These are phyloP conservation scores for Phytophthora litchii DNA, from an alignment of 352 stramenopile genomes.

Conservation along the genomic window DNA sequence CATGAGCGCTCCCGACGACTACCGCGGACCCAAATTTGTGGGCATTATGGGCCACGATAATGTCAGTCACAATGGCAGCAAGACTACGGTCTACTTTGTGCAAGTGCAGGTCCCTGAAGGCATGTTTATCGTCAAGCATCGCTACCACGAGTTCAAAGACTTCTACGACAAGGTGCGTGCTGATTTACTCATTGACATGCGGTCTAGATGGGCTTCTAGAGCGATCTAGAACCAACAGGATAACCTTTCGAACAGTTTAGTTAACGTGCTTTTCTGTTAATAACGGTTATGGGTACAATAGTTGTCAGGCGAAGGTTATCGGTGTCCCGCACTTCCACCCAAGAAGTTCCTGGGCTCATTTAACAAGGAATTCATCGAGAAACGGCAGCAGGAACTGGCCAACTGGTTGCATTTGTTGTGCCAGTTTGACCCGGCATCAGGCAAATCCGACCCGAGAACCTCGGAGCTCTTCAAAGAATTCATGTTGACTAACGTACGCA, in stretches of 20 bases:
- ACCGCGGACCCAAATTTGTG: constrained; percentile 78
- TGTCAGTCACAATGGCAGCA: constrained; percentile 86
- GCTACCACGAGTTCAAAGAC: constrained; percentile 91
- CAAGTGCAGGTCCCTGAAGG: constrained; percentile 77
- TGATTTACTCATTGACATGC: no score
- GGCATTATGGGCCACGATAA: constrained; percentile 89
- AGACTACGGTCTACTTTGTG: constrained; percentile 88
- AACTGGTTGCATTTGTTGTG: constrained; percentile 88
- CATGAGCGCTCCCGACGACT: constrained; percentile 50
- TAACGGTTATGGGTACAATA: constrained; percentile 30
- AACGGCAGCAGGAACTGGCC: constrained; percentile 87
- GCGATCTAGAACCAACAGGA: constrained; percentile 14
- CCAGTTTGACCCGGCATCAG: constrained; percentile 68
- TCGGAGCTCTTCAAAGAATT: constrained; percentile 84
- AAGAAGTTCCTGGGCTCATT: constrained; percentile 91
- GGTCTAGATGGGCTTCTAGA: no score
- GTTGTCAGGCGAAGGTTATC: constrained; percentile 75
- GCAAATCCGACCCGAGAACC: constrained; percentile 62
- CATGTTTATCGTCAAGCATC: constrained; percentile 84
- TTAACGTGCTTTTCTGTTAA: background rate
- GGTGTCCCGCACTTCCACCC: constrained; percentile 78
- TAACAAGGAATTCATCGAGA: constrained; percentile 91
- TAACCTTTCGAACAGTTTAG: background rate
- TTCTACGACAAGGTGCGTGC: constrained; percentile 78
- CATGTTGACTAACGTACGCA: constrained; percentile 73